Evolutionary conservation across 768 basidiomycete genomes (phyloP).

Genomic region (Trametes sanguinea): DNA sequence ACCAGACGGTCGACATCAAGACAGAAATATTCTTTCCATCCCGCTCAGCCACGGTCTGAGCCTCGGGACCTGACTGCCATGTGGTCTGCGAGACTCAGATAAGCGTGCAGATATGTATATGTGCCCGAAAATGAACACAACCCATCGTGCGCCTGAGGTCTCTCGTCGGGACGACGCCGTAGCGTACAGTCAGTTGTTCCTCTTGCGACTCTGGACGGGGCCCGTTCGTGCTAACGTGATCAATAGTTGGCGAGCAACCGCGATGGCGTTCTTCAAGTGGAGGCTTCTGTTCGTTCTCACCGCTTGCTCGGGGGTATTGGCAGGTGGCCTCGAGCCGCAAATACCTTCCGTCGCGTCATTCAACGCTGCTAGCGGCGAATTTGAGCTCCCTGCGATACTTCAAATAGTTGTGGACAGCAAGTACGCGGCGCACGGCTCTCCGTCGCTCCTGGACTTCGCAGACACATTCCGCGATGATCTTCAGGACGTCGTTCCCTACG

Average conservation of each 20-base stretch:
- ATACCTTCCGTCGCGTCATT: constrained; percentile 43
- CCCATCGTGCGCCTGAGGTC: neutral
- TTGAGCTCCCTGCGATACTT: constrained; percentile 34
- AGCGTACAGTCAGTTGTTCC: neutral
- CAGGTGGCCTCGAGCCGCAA: constrained; percentile 31
- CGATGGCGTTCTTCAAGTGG: neutral
- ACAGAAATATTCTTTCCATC: neutral
- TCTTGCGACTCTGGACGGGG: neutral
- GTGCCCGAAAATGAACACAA: too few relatives aligned
- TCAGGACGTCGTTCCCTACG: constrained; percentile 33
- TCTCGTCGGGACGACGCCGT: neutral
- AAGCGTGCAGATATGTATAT: neutral
- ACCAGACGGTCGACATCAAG: neutral
- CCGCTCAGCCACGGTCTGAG: neutral
- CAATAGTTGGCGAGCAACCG: neutral
- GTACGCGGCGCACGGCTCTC: constrained; percentile 30
- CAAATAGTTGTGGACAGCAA: constrained; percentile 40
- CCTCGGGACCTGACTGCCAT: neutral
- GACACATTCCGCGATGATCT: constrained; percentile 41
- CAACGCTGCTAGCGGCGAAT: constrained; percentile 27
- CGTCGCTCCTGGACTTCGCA: constrained; percentile 40
- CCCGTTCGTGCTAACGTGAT: neutral
- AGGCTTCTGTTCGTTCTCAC: neutral
- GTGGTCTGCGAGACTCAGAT: neutral
- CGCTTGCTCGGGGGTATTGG: constrained; percentile 4